Evolutionary conservation across 1,284 basidiomycete genomes (phyloP).

Genomic region (Pisolithus thermaeus): DNA sequence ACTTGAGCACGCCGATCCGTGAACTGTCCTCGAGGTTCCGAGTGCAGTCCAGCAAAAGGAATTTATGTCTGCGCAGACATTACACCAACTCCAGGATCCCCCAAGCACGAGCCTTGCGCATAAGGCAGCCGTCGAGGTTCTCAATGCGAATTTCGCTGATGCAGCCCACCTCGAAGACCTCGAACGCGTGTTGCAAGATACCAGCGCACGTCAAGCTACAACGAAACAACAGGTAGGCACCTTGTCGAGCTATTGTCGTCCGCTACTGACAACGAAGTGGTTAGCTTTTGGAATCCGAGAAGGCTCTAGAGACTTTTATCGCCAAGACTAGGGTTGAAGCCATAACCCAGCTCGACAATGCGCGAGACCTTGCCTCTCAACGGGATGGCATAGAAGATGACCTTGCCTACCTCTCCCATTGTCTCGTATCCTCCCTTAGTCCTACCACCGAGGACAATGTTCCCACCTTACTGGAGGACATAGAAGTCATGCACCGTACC

Average conservation of each 20-base stretch:
- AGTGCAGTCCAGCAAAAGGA: neutral
- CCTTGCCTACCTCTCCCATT: slow-evolving; percentile 59
- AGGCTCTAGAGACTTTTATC: slow-evolving; percentile 39
- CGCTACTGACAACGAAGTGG: slow-evolving; percentile 35
- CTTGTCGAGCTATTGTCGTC: slow-evolving; percentile 3
- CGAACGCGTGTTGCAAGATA: slow-evolving; percentile 34
- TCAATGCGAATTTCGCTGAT: slow-evolving; percentile 44
- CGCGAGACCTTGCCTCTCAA: slow-evolving; percentile 68
- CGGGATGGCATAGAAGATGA: slow-evolving; percentile 76
- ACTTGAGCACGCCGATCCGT: neutral
- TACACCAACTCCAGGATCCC: slow-evolving; percentile 44
- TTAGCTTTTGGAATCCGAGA: slow-evolving; percentile 56
- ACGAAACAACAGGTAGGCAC: slow-evolving; percentile 41
- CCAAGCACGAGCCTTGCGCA: slow-evolving; percentile 40
- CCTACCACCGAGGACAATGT: slow-evolving; percentile 36
- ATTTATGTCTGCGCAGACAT: slow-evolving; percentile 45
- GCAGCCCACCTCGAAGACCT: slow-evolving; percentile 44
- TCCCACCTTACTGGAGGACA: slow-evolving; percentile 69
- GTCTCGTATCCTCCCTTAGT: slow-evolving; percentile 53
- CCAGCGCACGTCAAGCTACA: slow-evolving; percentile 31
- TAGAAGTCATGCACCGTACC: slow-evolving; percentile 68
- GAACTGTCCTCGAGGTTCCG: neutral
- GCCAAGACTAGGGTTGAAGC: slow-evolving; percentile 38
- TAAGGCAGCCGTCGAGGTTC: slow-evolving; percentile 33
- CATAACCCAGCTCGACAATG: slow-evolving; percentile 47